Evolutionary conservation across 306 rosid genomes (phyloP).

Genomic region (Heteromeles arbutifolia): DNA sequence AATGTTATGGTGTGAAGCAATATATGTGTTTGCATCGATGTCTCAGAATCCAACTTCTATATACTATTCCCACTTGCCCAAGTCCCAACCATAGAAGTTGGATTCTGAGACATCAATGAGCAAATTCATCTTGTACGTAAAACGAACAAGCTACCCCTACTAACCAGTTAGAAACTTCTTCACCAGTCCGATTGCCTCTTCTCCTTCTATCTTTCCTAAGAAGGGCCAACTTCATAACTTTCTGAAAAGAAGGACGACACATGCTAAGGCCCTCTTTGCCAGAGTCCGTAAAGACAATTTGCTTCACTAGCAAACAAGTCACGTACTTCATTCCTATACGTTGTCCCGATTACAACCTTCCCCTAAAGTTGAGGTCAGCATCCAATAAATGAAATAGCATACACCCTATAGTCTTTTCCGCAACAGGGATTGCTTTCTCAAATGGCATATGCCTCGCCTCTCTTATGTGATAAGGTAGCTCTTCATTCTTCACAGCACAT

Average conservation of each 20-base stretch:
- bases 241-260: background rate
- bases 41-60: background rate
- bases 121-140: background rate
- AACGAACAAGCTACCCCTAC: background rate
- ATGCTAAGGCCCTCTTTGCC: background rate
- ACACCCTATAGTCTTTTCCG: background rate
- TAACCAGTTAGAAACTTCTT: too few relatives aligned
- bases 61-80: background rate
- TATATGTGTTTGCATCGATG: too few relatives aligned
- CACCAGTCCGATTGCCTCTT: background rate
- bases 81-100: background rate
- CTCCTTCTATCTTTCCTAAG: background rate
- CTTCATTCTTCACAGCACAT: background rate
- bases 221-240: background rate
- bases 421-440: background rate
- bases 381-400: background rate
- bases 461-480: background rate
- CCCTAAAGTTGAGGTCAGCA: background rate
- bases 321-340: background rate
- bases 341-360: background rate
- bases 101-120: background rate
- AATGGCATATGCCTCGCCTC: background rate
- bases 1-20: background rate
- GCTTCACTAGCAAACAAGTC: background rate
- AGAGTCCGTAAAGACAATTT: background rate